Base-by-base conservation (phyloP, 768 basidiomycete species). In the Serendipita indica region DNA sequence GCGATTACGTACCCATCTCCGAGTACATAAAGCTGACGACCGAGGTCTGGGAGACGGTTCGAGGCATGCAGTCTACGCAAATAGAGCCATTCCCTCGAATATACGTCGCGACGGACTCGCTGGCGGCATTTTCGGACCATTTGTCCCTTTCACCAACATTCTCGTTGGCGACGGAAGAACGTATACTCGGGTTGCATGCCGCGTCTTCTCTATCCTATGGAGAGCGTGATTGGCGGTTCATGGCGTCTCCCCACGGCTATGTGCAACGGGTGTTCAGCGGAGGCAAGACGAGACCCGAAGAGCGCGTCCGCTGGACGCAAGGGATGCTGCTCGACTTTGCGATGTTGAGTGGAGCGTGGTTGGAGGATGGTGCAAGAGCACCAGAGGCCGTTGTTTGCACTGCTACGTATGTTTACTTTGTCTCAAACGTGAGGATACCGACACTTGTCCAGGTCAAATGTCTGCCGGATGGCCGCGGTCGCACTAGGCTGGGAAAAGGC, bases 251-350 rank as follows among this genome's bases (percentile, higher is more conserved):
- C 20, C 65, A 64, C 20, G 59, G 59, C 3, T 86, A 86, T 63
- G 69, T 72, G 32, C 83, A 84, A 68, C 33, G 58, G 3, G 60
- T 43, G 16, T 30, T 57, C 46, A 45, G n/a, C 12, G n/a, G 57
- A 34, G 28, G 39, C 20, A 28, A 54, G 52, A 49, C 27, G 33
- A 57, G 60, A 35, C 18, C 28, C 16, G 66, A 69, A 22, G 69
- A 74, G 32, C 70, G 82, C 58, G 67, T 76, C 14, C 64, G 64
- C n/a, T 73, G 77, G 27, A 84, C 83, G 16, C 73, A 72, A 49
- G 84, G 84, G 1, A 78, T 81, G 73, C 66, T 86, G 46, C 77
- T 85, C 3, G 84, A 86, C 67, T 76, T 84, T 61, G 84, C 84
- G 10, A 60, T 85, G 64, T 60, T 84, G 25, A 78, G 75, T 58